These are phyloP conservation scores for Fraxinus ornus DNA, from an alignment of 305 asterid species.

Conservation along the genomic window DNA sequence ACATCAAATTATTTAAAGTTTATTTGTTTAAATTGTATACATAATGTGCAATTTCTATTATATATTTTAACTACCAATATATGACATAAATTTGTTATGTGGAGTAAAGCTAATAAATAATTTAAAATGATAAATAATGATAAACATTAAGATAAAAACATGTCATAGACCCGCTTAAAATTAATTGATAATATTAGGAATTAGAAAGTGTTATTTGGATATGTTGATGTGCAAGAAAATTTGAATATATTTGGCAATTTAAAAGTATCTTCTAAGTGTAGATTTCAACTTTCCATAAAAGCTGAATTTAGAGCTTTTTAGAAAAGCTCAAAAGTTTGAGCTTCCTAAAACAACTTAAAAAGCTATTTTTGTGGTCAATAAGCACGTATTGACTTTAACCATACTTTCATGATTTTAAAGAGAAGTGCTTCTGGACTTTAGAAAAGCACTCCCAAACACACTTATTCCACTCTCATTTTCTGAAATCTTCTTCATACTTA, in stretches of 20 bases:
- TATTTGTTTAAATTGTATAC: neutral
- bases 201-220: neutral
- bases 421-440: neutral
- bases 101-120: neutral
- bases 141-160: neutral
- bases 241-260: neutral
- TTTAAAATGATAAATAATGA: neutral
- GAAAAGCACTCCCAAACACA: neutral
- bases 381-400: neutral
- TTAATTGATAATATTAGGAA: neutral
- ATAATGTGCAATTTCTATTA: neutral
- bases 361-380: neutral
- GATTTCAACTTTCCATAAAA: neutral
- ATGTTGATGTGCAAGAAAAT: neutral
- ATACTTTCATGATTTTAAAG: neutral
- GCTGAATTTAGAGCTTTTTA: neutral
- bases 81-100: neutral
- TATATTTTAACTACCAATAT: neutral
- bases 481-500: neutral
- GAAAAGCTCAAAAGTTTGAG: neutral
- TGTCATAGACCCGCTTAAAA: neutral
- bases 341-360: neutral
- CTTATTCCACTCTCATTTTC: neutral
- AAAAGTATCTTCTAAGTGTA: neutral
- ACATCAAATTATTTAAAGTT: neutral